Evolutionary conservation across 768 basidiomycete genomes (phyloP).

Genomic region (Phaeotremella skinneri): DNA sequence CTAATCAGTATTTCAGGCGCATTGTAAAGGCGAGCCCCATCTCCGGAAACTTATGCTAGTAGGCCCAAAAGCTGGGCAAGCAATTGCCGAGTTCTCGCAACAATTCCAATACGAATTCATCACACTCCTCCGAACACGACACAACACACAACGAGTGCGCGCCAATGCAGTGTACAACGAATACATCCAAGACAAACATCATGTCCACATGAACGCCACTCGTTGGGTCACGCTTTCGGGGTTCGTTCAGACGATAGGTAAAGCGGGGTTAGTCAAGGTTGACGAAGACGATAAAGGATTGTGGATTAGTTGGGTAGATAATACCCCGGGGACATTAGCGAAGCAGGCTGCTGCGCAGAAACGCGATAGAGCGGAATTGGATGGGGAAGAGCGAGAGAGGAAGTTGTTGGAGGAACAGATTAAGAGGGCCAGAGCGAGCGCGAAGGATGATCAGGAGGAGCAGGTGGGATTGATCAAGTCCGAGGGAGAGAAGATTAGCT

Average conservation of each 20-base stretch:
- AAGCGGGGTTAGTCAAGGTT: slow-evolving; percentile 79
- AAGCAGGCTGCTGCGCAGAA: slow-evolving; percentile 67
- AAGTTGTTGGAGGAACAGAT: slow-evolving; percentile 88
- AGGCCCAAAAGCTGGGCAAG: slow-evolving; percentile 85
- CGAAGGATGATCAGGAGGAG: slow-evolving; percentile 17
- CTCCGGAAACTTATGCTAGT: slow-evolving; percentile 96
- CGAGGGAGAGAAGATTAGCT: slow-evolving; percentile 44
- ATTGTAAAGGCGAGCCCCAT: slow-evolving; percentile 66
- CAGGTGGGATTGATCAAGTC: slow-evolving; percentile 38
- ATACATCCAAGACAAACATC: slow-evolving; percentile 88
- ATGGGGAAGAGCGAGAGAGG: slow-evolving; percentile 92
- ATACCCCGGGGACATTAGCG: slow-evolving; percentile 85
- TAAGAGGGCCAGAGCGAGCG: slow-evolving; percentile 64
- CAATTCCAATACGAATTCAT: slow-evolving; percentile 92
- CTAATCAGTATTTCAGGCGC: slow-evolving; percentile 20
- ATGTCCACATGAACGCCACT: slow-evolving; percentile 97
- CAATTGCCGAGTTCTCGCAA: slow-evolving; percentile 83
- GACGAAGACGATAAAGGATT: slow-evolving; percentile 99
- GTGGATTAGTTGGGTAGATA: slow-evolving; percentile 98
- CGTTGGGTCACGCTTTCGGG: slow-evolving; percentile 98
- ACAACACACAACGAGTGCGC: slow-evolving; percentile 89
- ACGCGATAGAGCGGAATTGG: slow-evolving; percentile 85
- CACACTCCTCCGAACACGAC: slow-evolving; percentile 81
- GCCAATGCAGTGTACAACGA: slow-evolving; percentile 97
- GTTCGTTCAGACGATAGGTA: slow-evolving; percentile 84